phyloP scores from a whole-genome alignment of 306 rosid species.

The Begonia fuchsioides region DNA sequence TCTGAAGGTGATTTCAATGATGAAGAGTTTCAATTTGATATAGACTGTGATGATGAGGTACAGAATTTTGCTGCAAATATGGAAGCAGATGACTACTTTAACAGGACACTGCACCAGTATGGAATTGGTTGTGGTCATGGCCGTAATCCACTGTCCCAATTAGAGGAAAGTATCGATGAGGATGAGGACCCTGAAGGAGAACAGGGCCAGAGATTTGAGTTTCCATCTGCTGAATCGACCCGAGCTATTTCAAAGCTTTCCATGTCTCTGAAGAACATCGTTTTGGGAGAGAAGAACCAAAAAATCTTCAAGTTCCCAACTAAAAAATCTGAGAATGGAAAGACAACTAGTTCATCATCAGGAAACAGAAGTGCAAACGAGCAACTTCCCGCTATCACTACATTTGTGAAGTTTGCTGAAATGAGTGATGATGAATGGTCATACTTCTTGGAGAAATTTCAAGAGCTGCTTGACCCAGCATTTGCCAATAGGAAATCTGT shows the following conservation, averaged over 20 bases:
- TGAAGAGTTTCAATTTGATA: constrained; percentile 50
- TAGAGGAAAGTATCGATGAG: constrained; percentile 81
- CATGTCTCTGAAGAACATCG: constrained; percentile 40
- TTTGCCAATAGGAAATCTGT: constrained; percentile 52
- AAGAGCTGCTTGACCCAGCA: constrained; percentile 64
- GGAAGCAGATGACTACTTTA: constrained; percentile 5
- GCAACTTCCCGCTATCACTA: constrained; percentile 73
- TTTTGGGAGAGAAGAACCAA: constrained; percentile 43
- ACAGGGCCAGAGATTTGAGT: constrained; percentile 18
- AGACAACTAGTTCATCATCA: constrained; percentile 39
- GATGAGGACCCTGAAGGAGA: constrained; percentile 46
- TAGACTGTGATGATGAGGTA: constrained; percentile 57
- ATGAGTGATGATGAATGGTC: constrained; percentile 74
- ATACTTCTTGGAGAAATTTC: constrained; percentile 62
- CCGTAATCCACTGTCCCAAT: constrained; percentile 49
- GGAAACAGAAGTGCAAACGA: constrained; percentile 85
- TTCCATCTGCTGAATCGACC: constrained; percentile 16
- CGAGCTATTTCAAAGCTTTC: constrained; percentile 43
- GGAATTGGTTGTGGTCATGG: constrained; percentile 25
- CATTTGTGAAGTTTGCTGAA: constrained; percentile 70
- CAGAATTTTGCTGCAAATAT: constrained; percentile 14
- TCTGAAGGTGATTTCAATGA: constrained; percentile 36
- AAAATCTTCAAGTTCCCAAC: constrained; percentile 26
- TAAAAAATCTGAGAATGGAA: constrained; percentile 39
- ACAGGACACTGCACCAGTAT: constrained; percentile 26